Base-by-base conservation (phyloP, 148 eudicot species). In the Talinum fruticosum region DNA sequence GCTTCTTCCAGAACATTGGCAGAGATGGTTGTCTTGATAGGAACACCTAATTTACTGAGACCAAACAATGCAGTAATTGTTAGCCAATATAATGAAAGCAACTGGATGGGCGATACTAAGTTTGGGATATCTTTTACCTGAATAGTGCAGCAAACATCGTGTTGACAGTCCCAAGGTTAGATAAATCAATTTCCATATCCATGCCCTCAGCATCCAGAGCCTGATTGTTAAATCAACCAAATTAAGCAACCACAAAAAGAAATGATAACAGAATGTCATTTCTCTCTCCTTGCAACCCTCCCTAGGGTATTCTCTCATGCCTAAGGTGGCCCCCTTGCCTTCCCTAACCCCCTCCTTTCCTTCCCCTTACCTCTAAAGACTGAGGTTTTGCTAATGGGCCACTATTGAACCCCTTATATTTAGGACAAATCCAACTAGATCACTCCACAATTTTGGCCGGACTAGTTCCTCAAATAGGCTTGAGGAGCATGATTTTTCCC, bases 1-100 rank as follows among this genome's bases (percentile, higher is more conserved):
- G 99, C 99, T 81, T 96, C 99, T 87, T 96, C 99, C 72, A 96
- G 91, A 79, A 96, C 94, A 90, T 87, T 91, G 53, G 99, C 97
- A 73, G 99, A 96, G 74, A 96, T 87, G 72, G 97, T 96, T 72
- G 99, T 96, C 90, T 96, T 96, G 90, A 96, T 96, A 72, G 99
- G 99, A 84, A 96, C 97, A 72, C 99, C 99, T 79, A 96, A 86
- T 87, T 96, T 96, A 88, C 99, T 96, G 77, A 61, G 81, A 82
- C 74, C 23, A 70, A 75, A 80, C 37, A 64, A 19, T 24, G 59
- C 29, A 37, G 34, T 37, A 66, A 26, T 68, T 51, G 29, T 41
- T 66, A 78, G 32, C 51, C 59, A 71, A 18, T n/a, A n/a, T n/a
- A n/a, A n/a, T n/a, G 74, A 41, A 70, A 26, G 61, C 77, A 73